Percentiles rank a stretch among this genome's conserved stretches.
These are phyloP conservation scores for Salix purpurea DNA, from an alignment of 345 rosid genomes.

Conservation along the genomic window DNA sequence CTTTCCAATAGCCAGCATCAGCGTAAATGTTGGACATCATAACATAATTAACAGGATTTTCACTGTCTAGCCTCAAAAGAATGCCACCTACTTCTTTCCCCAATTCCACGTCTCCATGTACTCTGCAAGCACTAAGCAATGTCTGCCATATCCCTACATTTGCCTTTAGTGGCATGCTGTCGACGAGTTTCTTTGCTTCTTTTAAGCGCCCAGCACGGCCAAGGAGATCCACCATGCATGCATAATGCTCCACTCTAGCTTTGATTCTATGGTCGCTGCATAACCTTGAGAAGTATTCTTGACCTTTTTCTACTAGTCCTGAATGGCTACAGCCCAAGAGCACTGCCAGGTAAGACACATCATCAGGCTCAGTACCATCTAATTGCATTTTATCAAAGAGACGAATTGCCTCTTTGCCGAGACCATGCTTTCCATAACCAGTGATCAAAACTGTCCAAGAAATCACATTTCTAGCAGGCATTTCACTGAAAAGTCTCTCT, in stretches of 20 bases:
- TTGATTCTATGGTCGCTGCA: slow-evolving; percentile 33
- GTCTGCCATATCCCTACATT: slow-evolving; percentile 84
- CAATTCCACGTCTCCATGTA: slow-evolving; percentile 60
- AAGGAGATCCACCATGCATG: slow-evolving; percentile 81
- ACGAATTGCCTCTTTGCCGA: slow-evolving; percentile 54
- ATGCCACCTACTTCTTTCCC: slow-evolving; percentile 63
- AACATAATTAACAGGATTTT: slow-evolving; percentile 72
- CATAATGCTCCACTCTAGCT: slow-evolving; percentile 72
- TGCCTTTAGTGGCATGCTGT: slow-evolving; percentile 61
- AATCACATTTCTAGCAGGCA: slow-evolving; percentile 59
- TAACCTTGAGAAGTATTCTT: slow-evolving; percentile 49
- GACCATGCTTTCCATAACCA: slow-evolving; percentile 88
- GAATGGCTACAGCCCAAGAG: slow-evolving; percentile 91
- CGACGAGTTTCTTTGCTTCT: slow-evolving; percentile 66
- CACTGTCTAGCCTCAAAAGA: slow-evolving; percentile 50
- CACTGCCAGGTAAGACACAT: slow-evolving; percentile 69
- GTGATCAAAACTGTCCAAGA: slow-evolving; percentile 92
- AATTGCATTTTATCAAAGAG: slow-evolving; percentile 51
- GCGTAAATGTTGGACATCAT: slow-evolving; percentile 78
- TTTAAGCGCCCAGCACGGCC: slow-evolving; percentile 69
- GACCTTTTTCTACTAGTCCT: slow-evolving; percentile 64
- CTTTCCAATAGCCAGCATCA: slow-evolving; percentile 66
- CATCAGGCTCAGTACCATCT: slow-evolving; percentile 57
- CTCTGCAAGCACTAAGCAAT: slow-evolving; percentile 74
- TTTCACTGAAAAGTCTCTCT: slow-evolving; percentile 46